Evolutionary conservation across 345 rosid species (phyloP), one percentile per base, ranked within the genome.

Genomic region (Ceriops decandra): DNA sequence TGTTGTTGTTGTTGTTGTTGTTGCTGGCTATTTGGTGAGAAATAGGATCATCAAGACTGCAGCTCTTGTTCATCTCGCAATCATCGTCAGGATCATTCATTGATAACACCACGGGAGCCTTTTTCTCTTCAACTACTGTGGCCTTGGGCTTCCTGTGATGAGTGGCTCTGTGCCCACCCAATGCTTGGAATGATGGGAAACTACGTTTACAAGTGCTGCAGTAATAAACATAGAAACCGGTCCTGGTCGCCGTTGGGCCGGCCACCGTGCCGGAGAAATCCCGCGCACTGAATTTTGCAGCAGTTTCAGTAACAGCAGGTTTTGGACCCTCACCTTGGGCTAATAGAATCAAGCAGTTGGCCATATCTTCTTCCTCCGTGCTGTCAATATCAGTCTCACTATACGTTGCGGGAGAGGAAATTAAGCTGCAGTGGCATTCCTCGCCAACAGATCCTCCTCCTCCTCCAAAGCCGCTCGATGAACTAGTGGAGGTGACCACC

Each of bases 161-260:
- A 68, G 97, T 90, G 0, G 99, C 97, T 57, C 96, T 82, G 80
- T 95, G 99, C 7, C 98, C 97, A 4, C 98, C 99, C 8, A 95
- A 82, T 17, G 99, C 98, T 79, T 92, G 98, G 64, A 92, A 95
- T 8, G 99, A 95, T 24, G 91, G 82, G 71, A 95, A 95, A 17
- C 84, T 81, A 21, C 99, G 83, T 74, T 81, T 82, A 59, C 99
- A 95, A 20, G 98, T 87, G 73, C 87, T 91, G 78, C 99, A 95
- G 83, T 95, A 93, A 65, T 95, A 88, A 7, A 85, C 90, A 51
- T 77, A 82, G 75, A 87, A 82, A 7, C 86, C 84, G 7, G 84
- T 76, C 81, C 76, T 82, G 72, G 49, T 79, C 1, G 68, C 52
- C 0, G 66, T 38, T 0, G 78, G 62, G 60, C 72, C 53, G 54